Conservation (phyloP, 441 rosid genomes). For the Gossypium lobatum region DNA sequence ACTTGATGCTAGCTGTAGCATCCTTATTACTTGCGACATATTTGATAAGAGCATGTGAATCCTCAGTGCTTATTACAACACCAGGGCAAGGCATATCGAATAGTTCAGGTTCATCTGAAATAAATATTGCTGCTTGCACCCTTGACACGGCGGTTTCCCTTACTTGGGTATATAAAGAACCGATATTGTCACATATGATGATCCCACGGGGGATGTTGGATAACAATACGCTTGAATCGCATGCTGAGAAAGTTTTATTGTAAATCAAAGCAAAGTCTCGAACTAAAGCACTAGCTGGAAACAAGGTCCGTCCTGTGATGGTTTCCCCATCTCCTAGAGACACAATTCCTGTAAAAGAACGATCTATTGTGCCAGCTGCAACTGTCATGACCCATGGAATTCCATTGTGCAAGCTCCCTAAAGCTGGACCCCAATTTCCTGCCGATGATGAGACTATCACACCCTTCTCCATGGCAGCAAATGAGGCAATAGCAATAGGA, state of each 20-base stretch:
- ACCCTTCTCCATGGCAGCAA: slow-evolving; percentile 47
- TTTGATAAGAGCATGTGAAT: slow-evolving; percentile 22
- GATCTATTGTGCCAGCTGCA: slow-evolving; percentile 46
- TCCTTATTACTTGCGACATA: slow-evolving; percentile 20
- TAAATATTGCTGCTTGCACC: slow-evolving; percentile 31
- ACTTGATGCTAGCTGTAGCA: slow-evolving; percentile 28
- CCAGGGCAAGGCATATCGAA: slow-evolving; percentile 14
- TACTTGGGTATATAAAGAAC: slow-evolving; percentile 9
- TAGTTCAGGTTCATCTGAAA: slow-evolving; percentile 21
- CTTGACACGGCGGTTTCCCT: neutral
- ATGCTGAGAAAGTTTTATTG: slow-evolving; percentile 27
- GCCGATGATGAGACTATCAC: slow-evolving; percentile 44
- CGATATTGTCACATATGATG: slow-evolving; percentile 26
- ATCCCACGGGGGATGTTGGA: slow-evolving; percentile 14
- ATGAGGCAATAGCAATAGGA: slow-evolving; percentile 49
- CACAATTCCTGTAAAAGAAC: slow-evolving; percentile 30
- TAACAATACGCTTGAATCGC: slow-evolving; percentile 29
- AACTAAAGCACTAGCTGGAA: slow-evolving; percentile 30
- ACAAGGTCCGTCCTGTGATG: slow-evolving; percentile 33
- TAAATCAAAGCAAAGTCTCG: slow-evolving; percentile 19
- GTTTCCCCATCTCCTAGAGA: slow-evolving; percentile 32
- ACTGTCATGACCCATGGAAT: slow-evolving; percentile 50
- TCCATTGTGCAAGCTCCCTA: slow-evolving; percentile 41
- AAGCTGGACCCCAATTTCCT: slow-evolving; percentile 33
- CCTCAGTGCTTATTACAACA: slow-evolving; percentile 27